phyloP scores from a whole-genome alignment of 78 protist species.

The Dictyostelium purpureum region DNA sequence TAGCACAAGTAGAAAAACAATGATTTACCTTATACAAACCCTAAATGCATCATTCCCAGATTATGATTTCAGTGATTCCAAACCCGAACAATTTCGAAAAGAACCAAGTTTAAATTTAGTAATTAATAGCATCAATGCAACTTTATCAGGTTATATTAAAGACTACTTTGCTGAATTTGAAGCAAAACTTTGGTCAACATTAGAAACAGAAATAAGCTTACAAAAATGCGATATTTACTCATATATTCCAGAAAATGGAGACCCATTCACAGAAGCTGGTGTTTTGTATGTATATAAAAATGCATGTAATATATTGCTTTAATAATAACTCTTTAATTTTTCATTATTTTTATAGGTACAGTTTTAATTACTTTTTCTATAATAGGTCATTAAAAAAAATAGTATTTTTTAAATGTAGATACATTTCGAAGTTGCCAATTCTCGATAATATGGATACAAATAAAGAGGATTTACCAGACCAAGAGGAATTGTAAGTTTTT shows the following conservation, averaged over 20 bases:
- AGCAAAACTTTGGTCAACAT: slow-evolving; percentile 47
- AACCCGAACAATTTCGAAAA: slow-evolving; percentile 53
- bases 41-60: slow-evolving; percentile 73
- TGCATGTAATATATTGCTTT: background rate
- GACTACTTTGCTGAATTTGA: slow-evolving; percentile 20
- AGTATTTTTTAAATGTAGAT: slow-evolving; percentile 61
- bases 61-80: slow-evolving; percentile 66
- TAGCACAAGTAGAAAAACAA: slow-evolving; percentile 63
- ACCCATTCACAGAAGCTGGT: slow-evolving; percentile 78
- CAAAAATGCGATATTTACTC: slow-evolving; percentile 69
- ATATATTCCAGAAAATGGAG: slow-evolving; percentile 56
- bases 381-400: slow-evolving; percentile 64
- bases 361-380: slow-evolving; percentile 77
- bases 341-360: slow-evolving; percentile 17
- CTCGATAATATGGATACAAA: background rate
- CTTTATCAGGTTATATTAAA: background rate
- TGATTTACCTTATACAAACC: slow-evolving; percentile 55
- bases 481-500: slow-evolving; percentile 32
- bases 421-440: background rate
- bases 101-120: slow-evolving; percentile 49
- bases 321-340: no score
- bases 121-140: slow-evolving; percentile 32
- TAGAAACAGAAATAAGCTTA: slow-evolving; percentile 41
- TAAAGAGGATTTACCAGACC: background rate
- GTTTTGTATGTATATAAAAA: slow-evolving; percentile 22